Evolutionary conservation across 192 early-diverging fungal genomes (phyloP).

Genomic region (Gamsiella multidivaricata): DNA sequence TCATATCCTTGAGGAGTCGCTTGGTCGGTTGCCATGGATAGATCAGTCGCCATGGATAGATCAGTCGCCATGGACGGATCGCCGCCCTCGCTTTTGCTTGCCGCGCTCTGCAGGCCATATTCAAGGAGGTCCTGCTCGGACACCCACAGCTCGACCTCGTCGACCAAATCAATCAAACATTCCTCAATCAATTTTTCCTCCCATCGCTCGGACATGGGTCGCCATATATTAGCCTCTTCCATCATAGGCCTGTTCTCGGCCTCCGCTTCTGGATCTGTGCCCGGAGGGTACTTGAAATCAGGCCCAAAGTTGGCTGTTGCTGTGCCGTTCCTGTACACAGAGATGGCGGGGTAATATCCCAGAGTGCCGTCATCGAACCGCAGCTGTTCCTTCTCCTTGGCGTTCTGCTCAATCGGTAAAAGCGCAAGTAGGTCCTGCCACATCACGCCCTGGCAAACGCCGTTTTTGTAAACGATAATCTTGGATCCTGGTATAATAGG

Average conservation of each 20-base stretch:
- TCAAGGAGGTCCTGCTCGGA: slow-evolving; percentile 31
- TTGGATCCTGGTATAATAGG: slow-evolving; percentile 63
- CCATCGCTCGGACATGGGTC: slow-evolving; percentile 67
- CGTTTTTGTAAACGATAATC: slow-evolving; percentile 75
- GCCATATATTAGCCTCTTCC: slow-evolving; percentile 46
- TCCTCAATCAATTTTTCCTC: slow-evolving; percentile 69
- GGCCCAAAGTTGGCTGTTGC: slow-evolving; percentile 75
- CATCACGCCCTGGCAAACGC: slow-evolving; percentile 65
- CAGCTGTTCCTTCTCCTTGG: slow-evolving; percentile 57
- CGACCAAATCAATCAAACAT: slow-evolving; percentile 68
- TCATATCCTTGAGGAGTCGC: slow-evolving; percentile 8
- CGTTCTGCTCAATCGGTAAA: slow-evolving; percentile 55
- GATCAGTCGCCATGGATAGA: background rate
- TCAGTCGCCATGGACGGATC: background rate
- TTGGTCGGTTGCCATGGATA: background rate
- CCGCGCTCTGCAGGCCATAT: background rate
- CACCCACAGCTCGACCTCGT: slow-evolving; percentile 67
- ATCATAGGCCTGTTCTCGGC: slow-evolving; percentile 12
- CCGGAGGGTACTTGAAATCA: slow-evolving; percentile 67
- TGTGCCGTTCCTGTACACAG: slow-evolving; percentile 69
- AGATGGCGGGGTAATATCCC: slow-evolving; percentile 74
- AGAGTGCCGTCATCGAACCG: slow-evolving; percentile 69
- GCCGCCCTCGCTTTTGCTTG: background rate
- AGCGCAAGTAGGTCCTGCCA: slow-evolving; percentile 63
- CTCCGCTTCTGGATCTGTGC: slow-evolving; percentile 51